phyloP scores from a whole-genome alignment of 495 filamentous ascomycete species.

The Penicillium nucicola region DNA sequence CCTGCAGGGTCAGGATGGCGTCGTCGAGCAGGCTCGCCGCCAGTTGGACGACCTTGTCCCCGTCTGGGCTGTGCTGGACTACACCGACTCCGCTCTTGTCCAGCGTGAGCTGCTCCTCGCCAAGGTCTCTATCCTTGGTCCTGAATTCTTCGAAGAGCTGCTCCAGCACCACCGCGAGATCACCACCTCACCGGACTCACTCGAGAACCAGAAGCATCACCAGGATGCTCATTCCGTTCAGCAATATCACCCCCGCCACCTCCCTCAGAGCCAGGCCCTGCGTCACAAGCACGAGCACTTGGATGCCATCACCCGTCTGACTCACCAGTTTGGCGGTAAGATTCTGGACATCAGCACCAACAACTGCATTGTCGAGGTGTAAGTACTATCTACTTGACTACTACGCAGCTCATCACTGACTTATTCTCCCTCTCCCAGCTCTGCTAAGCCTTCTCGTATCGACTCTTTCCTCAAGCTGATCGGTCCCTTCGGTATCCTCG shows the following conservation, averaged over 20 bases:
- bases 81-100: slow-evolving; percentile 88
- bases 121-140: slow-evolving; percentile 91
- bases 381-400: slow-evolving; percentile 39
- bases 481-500: slow-evolving; percentile 91
- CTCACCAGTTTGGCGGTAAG: slow-evolving; percentile 97
- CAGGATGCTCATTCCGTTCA: slow-evolving; percentile 21
- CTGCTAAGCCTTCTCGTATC: slow-evolving; percentile 89
- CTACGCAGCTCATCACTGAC: not conserved
- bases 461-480: slow-evolving; percentile 97
- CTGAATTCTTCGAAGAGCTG: slow-evolving; percentile 96
- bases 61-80: slow-evolving; percentile 97
- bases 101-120: slow-evolving; percentile 95
- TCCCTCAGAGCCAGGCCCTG: slow-evolving; percentile 82
- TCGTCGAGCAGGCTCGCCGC: slow-evolving; percentile 93
- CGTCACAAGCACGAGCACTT: slow-evolving; percentile 97
- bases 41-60: slow-evolving; percentile 96
- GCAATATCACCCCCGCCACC: slow-evolving; percentile 77
- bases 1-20: slow-evolving; percentile 89
- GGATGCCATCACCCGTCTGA: slow-evolving; percentile 87
- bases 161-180: slow-evolving; percentile 87
- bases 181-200: slow-evolving; percentile 41
- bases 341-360: slow-evolving; percentile 96
- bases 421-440: slow-evolving; percentile 43
- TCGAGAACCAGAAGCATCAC: slow-evolving; percentile 27
- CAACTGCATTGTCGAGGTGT: slow-evolving; percentile 98